Conservation (phyloP, 73 alveolate species). For the Paramecium biaurelia region DNA sequence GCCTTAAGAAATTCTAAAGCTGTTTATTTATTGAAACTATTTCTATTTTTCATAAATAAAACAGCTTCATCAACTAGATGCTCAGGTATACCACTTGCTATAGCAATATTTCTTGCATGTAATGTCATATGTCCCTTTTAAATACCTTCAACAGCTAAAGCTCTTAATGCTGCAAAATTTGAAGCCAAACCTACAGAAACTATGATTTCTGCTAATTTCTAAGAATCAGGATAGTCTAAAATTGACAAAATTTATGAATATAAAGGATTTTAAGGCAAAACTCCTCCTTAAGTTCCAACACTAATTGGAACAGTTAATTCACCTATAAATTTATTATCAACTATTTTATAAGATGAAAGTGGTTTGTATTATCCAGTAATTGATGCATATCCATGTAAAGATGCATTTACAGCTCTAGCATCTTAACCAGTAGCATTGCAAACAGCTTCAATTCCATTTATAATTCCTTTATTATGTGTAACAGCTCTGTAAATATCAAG, state of each 20-base stretch:
- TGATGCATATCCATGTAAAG: conserved; percentile 94
- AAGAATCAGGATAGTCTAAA: conserved; percentile 85
- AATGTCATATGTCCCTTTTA: conserved; percentile 96
- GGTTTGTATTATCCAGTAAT: conserved; percentile 83
- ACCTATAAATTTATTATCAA: conserved; percentile 78
- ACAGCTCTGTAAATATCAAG: conserved; percentile 91
- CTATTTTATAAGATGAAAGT: conserved; percentile 77
- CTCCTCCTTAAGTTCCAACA: conserved; percentile 97
- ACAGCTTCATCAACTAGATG: conserved; percentile 89
- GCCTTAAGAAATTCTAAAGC: conserved; percentile 88
- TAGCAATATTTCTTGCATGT: conserved; percentile 96
- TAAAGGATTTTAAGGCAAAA: conserved; percentile 86
- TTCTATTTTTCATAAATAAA: conserved; percentile 87
- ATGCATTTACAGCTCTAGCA: conserved; percentile 95
- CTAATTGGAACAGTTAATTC: conserved; percentile 91
- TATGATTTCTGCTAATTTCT: conserved; percentile 83
- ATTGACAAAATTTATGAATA: conserved; percentile 73
- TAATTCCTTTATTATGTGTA: conserved; percentile 98
- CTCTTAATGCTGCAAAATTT: conserved; percentile 95
- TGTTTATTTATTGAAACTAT: conserved; percentile 81
- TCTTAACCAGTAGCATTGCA: conserved; percentile 98
- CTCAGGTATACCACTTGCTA: conserved; percentile 92
- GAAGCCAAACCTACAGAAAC: conserved; percentile 94
- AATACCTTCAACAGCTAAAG: conserved; percentile 94
- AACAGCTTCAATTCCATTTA: conserved; percentile 99